A percentile compares a stretch with the other conserved stretches of the same genome.
These are phyloP conservation scores for Aureobasidium sp. DNA, from an alignment of 2,329 filamentous ascomycete species.

Conservation along the genomic window DNA sequence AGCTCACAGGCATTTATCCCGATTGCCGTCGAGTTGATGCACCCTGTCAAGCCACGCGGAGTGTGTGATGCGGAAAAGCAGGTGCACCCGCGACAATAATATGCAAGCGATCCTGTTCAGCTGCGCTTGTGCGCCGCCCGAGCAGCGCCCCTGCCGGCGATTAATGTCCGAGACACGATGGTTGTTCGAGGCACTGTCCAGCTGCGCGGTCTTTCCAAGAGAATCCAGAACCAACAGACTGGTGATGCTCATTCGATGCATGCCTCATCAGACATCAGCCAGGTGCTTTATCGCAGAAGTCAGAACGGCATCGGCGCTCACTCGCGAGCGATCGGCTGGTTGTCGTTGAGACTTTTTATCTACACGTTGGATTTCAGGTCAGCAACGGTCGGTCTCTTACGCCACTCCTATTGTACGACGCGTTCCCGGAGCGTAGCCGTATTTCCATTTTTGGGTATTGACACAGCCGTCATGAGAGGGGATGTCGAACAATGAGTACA, in stretches of 20 bases:
- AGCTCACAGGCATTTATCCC: neutral
- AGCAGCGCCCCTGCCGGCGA: neutral
- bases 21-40: neutral
- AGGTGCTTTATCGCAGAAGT: neutral
- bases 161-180: neutral
- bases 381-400: neutral
- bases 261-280: neutral
- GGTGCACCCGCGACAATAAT: neutral
- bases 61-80: conserved; percentile 4
- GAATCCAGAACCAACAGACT: neutral
- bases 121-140: neutral
- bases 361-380: neutral
- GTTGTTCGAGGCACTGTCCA: neutral
- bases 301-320: neutral
- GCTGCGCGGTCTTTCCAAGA: neutral
- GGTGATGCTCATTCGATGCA: neutral
- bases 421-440: neutral
- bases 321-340: neutral
- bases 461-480: neutral
- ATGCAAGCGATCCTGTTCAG: conserved; percentile 9
- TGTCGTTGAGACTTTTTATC: conserved; percentile 14
- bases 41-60: neutral
- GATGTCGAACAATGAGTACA: neutral
- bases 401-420: conserved; percentile 7
- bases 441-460: neutral